Base-by-base conservation (phyloP, 2,329 filamentous ascomycete species). In the Domatiomyces catenatus region DNA sequence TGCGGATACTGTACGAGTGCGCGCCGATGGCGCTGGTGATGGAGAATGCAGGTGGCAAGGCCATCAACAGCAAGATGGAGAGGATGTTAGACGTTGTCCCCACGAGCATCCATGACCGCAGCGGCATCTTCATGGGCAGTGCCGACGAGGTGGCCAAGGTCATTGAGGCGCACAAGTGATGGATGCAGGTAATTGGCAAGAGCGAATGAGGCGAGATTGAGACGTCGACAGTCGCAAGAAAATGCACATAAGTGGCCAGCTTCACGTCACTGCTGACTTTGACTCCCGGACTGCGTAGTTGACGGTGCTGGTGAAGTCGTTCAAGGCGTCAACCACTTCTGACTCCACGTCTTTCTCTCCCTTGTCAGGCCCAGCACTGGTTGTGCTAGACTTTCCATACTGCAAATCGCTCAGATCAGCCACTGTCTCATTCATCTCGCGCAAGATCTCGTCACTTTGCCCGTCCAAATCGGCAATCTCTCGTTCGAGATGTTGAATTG, bases 11-110 rank as follows among this genome's bases (percentile, higher is more conserved):
- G 61, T 98, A 98, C 71, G 92, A 98, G 74, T 98, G 92, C 66
- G 92, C 92, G 12, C 92, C 92, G 42, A 98, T 98, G 92, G 92
- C 92, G 20, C 85, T 96, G 83, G 79, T 98, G 5, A 96, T 98
- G 68, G 92, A 98, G 71, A 95, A 98, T 70, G 92, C 92, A 61
- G 92, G 92, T 60, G 92, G 92, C 54, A 82, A 93, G 69, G 92
- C 92, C 17, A 73, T 98, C 50, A 83, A 96, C 70, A 89, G 85
- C 70, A 82, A 85, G 51, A 95, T 94, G 88, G 72, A 80, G 59
- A 80, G 90, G 54, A 89, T 98, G 84, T 74, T 98, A 59, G 83
- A 86, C 50, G 81, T 96, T 42, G 79, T 86, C 1, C 92, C 92
- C 1, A 84, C 94, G 67, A 77, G 86, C 67, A 98, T 98, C 63